Conservation (phyloP, 306 rosid genomes). For the Myrica gale region DNA sequence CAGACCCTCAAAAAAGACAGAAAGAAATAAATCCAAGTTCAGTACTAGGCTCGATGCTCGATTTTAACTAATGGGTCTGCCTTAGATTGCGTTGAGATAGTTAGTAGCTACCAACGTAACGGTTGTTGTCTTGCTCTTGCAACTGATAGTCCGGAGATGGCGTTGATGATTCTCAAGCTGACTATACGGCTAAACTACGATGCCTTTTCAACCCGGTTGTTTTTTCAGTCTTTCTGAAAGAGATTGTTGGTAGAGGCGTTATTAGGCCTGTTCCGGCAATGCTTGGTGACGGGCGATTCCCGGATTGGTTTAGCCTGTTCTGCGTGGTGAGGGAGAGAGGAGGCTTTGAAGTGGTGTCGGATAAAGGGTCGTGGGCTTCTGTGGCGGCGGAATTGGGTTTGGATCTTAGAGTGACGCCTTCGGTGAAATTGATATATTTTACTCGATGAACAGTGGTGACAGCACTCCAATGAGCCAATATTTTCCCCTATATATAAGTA, state of each 20-base stretch:
- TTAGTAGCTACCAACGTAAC: constrained; percentile 34
- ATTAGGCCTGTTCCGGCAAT: constrained; percentile 59
- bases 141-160: constrained; percentile 18
- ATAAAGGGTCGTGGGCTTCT: constrained; percentile 54
- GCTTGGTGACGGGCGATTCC: constrained; percentile 48
- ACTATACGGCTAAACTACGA: constrained; percentile 35
- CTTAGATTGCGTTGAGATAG: constrained; percentile 43
- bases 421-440: constrained; percentile 54
- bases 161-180: constrained; percentile 24
- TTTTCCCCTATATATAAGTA: constrained; percentile 41
- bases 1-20: constrained; percentile 11
- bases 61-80: constrained; percentile 47
- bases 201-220: constrained; percentile 49
- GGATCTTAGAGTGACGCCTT: constrained; percentile 36
- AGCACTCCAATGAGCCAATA: too few relatives aligned
- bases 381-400: constrained; percentile 56
- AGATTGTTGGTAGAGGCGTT: constrained; percentile 38
- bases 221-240: constrained; percentile 47
- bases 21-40: constrained; percentile 35
- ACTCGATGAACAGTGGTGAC: background rate
- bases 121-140: constrained; percentile 7
- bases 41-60: constrained; percentile 61
- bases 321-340: constrained; percentile 61
- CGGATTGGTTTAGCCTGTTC: constrained; percentile 67
- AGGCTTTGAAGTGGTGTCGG: constrained; percentile 58